Percentiles rank a stretch among this genome's conserved stretches.
These are phyloP conservation scores for Fusarium denticulatum DNA, from an alignment of 2,329 filamentous ascomycete genomes.

Conservation along the genomic window DNA sequence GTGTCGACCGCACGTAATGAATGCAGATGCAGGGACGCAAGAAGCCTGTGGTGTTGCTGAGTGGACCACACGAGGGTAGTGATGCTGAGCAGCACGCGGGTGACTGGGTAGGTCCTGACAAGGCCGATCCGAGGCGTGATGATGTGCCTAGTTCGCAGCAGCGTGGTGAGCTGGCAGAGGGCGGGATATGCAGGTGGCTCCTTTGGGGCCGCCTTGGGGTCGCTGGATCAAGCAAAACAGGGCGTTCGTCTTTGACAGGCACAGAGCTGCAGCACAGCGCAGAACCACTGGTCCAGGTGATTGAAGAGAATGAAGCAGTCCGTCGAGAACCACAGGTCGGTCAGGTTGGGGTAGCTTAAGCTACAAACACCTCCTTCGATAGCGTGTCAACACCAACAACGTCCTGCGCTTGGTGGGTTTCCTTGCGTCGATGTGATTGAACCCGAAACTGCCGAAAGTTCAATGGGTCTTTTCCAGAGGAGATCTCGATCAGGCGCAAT, in stretches of 20 bases:
- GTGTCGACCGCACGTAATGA: conserved; percentile 36
- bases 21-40: conserved; percentile 42
- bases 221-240: conserved; percentile 39
- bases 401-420: conserved; percentile 31
- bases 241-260: conserved; percentile 36
- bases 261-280: conserved; percentile 42
- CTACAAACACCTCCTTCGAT: conserved; percentile 17
- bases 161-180: conserved; percentile 47
- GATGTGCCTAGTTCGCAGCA: conserved; percentile 43
- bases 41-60: conserved; percentile 32
- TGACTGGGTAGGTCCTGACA: conserved; percentile 36
- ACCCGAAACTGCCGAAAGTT: neutral
- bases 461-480: neutral
- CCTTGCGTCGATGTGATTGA: conserved; percentile 15
- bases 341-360: conserved; percentile 19
- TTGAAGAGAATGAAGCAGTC: conserved; percentile 19
- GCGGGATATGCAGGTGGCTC: conserved; percentile 49
- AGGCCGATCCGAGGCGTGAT: conserved; percentile 43
- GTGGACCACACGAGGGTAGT: conserved; percentile 34
- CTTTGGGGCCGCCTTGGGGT: conserved; percentile 43
- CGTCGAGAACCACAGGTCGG: conserved; percentile 19
- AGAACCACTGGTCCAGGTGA: conserved; percentile 32
- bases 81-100: conserved; percentile 27
- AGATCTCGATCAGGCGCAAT: conserved; percentile 11
- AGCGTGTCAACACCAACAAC: conserved; percentile 32